Base-by-base conservation (phyloP, 257 asterid genomes). In the Verbena officinalis region DNA sequence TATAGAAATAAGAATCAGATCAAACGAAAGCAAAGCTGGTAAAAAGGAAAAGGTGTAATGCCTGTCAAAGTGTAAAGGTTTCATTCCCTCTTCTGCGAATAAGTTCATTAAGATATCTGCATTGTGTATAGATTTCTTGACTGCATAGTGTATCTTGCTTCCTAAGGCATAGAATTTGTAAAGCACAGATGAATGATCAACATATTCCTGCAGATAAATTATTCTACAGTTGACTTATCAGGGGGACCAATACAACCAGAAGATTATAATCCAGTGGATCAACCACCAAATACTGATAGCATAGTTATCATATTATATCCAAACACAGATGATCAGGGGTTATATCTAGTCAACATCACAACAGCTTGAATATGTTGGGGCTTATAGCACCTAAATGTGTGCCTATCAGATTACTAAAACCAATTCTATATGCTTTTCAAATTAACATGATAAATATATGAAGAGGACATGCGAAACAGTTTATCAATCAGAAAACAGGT, bases 81-180 rank as follows among this genome's bases (percentile, higher is more conserved):
- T 74, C 65, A 71, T 62, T 54, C 83, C 81, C 58, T 80, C 79
- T 67, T 75, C 88, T 14, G 75, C 82, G 36, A 82, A 79, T 73
- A 84, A 73, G 63, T 78, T 77, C 77, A 61, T 80, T 74, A 94
- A 79, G 43, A 82, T 72, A 72, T 84, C 87, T 49, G 93, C 89
- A 84, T 88, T 90, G 5, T 96, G 97, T 20, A 76, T 90, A 38
- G 99, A 94, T 76, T 86, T 90, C 80, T 88, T 94, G 70, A 90
- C 80, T 34, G 96, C 91, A 64, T 86, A 73, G 72, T 81, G 90
- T 22, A 85, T 68, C 78, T 86, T 84, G 72, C 77, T 71, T 59
- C 97, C 99, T 88, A 94, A 74, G 63, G 86, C 89, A 57, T 94
- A 94, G 80, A 90, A 90, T 80, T 94, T 94, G 80, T 78, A 86